These are phyloP conservation scores for Mycena sp. DNA, from an alignment of 1,284 basidiomycete genomes.

Conservation along the genomic window DNA sequence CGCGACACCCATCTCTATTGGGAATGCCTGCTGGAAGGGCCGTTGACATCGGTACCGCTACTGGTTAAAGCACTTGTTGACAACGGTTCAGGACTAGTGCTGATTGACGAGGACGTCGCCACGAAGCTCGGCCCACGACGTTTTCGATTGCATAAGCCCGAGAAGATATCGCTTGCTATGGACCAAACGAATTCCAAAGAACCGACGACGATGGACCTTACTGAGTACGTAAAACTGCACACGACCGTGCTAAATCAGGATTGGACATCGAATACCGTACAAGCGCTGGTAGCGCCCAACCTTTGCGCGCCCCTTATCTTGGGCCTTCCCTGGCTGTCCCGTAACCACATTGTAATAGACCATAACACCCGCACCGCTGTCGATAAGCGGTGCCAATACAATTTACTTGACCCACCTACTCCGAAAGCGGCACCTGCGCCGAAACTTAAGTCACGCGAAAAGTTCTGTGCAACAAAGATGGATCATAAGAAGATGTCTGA, in stretches of 20 bases:
- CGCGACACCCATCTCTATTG: background rate
- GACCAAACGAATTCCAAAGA: background rate
- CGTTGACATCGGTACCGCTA: background rate
- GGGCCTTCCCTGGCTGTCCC: conserved; percentile 12
- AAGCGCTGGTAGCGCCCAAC: conserved; percentile 19
- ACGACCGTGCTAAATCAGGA: background rate
- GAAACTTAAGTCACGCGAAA: background rate
- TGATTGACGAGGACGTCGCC: background rate
- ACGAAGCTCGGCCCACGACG: background rate
- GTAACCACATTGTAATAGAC: conserved; percentile 26
- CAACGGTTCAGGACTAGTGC: background rate
- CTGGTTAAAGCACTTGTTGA: background rate
- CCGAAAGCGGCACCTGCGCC: background rate
- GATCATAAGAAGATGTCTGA: background rate
- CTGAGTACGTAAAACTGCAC: conserved; percentile 6
- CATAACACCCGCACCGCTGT: no score
- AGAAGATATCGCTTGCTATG: background rate
- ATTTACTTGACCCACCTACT: conserved; percentile 1
- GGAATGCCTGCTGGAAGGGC: background rate
- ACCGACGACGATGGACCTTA: background rate
- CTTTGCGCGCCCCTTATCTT: conserved; percentile 24
- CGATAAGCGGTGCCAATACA: no score
- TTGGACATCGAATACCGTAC: conserved; percentile 4
- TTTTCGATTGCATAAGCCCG: background rate
- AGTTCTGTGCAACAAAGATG: background rate